These are phyloP conservation scores for Zygotorulaspora florentina DNA, from an alignment of 805 yeast genomes.

Conservation along the genomic window DNA sequence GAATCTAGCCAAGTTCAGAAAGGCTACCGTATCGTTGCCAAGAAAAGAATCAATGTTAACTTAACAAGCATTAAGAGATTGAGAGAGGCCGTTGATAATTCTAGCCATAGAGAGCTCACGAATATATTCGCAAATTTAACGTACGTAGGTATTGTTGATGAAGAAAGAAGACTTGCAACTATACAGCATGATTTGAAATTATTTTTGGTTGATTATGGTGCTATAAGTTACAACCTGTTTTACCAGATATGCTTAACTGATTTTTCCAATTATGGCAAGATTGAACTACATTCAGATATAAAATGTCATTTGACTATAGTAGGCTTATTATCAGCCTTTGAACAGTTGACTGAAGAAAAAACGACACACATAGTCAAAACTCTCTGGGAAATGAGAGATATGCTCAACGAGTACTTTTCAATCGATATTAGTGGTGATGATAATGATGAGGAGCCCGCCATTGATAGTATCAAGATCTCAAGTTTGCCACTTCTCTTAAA, in stretches of 20 bases:
- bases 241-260: slow-evolving; percentile 77
- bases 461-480: slow-evolving; percentile 36
- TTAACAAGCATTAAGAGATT: slow-evolving; percentile 59
- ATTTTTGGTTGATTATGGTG: slow-evolving; percentile 75
- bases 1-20: neutral
- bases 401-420: slow-evolving; percentile 78
- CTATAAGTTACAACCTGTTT: slow-evolving; percentile 61
- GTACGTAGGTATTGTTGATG: slow-evolving; percentile 81
- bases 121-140: slow-evolving; percentile 64
- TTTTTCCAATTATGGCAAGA: slow-evolving; percentile 75
- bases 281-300: slow-evolving; percentile 35
- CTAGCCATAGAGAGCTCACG: slow-evolving; percentile 53
- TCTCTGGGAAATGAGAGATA: slow-evolving; percentile 55
- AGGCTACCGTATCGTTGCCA: slow-evolving; percentile 19
- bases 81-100: slow-evolving; percentile 44
- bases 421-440: slow-evolving; percentile 38
- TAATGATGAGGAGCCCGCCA: slow-evolving; percentile 23
- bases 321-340: slow-evolving; percentile 19
- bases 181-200: slow-evolving; percentile 78
- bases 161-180: slow-evolving; percentile 63
- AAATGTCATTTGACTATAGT: slow-evolving; percentile 15
- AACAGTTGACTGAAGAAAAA: slow-evolving; percentile 17
- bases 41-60: slow-evolving; percentile 41
- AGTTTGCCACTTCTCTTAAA: slow-evolving; percentile 67
- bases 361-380: slow-evolving; percentile 27